Percentiles rank a stretch among this genome's conserved stretches.
Evolutionary conservation across 2,329 filamentous ascomycete genomes (phyloP).

Genomic region (Penicillium polonicum): DNA sequence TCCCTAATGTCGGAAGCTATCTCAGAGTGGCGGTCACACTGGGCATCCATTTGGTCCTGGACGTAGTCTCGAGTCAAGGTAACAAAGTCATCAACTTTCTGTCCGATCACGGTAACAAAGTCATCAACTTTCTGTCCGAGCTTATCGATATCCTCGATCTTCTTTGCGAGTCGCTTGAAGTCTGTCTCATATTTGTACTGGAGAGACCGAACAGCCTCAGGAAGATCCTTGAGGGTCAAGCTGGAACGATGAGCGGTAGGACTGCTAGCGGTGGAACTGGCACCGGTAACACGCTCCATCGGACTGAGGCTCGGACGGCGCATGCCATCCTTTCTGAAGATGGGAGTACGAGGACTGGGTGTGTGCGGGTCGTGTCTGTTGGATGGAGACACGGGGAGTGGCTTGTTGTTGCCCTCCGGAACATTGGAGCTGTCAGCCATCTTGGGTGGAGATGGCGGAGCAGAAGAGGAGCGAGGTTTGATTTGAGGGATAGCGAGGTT

Average conservation of each 20-base stretch:
- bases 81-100: background rate
- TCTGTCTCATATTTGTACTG: background rate
- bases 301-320: background rate
- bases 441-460: constrained; percentile 1
- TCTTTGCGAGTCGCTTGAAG: background rate
- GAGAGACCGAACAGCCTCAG: background rate
- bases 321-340: background rate
- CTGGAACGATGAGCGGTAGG: background rate
- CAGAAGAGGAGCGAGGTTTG: background rate
- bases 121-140: background rate
- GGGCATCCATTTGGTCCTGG: background rate
- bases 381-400: background rate
- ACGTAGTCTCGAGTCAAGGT: background rate
- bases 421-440: background rate
- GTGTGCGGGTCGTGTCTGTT: background rate
- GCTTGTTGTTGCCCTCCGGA: background rate
- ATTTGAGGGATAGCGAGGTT: background rate
- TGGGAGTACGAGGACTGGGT: background rate
- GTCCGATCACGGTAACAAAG: background rate
- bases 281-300: background rate
- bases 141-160: background rate
- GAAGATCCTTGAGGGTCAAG: background rate
- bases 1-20: background rate
- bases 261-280: background rate
- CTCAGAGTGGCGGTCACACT: background rate